Evolutionary conservation across 2,329 filamentous ascomycete species (phyloP).

Genomic region (Colletotrichum endophyticum): DNA sequence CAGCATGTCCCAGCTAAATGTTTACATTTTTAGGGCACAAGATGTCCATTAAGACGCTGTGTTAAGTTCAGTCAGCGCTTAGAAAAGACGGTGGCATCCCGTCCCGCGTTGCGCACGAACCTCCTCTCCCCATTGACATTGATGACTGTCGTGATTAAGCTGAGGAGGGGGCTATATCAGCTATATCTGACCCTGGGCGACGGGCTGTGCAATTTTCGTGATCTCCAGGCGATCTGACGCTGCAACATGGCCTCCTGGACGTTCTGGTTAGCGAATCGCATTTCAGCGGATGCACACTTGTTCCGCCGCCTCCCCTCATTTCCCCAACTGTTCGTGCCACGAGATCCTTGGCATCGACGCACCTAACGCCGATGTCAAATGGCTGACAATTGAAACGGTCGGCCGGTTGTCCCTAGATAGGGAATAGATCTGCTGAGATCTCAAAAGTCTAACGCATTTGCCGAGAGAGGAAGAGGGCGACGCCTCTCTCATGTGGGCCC

Average conservation of each 20-base stretch:
- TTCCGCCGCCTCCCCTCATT: not conserved
- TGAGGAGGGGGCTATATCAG: not conserved
- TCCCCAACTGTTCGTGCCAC: conserved; percentile 13
- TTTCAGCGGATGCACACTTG: not conserved
- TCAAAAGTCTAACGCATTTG: not conserved
- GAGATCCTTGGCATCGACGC: not conserved
- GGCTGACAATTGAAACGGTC: conserved; percentile 12
- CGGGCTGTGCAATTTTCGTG: conserved; percentile 4
- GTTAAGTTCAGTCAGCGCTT: not conserved
- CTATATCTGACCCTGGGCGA: not conserved
- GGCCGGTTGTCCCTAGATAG: not conserved
- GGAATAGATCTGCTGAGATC: not conserved
- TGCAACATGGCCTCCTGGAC: not conserved
- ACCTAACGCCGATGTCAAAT: conserved; percentile 14
- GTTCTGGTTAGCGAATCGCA: conserved; percentile 10
- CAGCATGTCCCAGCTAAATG: not conserved
- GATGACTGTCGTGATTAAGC: not conserved
- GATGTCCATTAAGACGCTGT: not conserved
- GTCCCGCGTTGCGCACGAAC: not conserved
- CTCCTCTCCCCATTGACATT: not conserved
- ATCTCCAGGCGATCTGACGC: conserved; percentile 6
- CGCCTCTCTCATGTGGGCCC: not conserved
- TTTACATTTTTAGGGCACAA: not conserved
- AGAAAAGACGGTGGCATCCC: not conserved
- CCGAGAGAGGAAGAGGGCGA: not conserved